Evolutionary conservation across 768 basidiomycete genomes (phyloP).

Genomic region (Holtermannia corniformis): DNA sequence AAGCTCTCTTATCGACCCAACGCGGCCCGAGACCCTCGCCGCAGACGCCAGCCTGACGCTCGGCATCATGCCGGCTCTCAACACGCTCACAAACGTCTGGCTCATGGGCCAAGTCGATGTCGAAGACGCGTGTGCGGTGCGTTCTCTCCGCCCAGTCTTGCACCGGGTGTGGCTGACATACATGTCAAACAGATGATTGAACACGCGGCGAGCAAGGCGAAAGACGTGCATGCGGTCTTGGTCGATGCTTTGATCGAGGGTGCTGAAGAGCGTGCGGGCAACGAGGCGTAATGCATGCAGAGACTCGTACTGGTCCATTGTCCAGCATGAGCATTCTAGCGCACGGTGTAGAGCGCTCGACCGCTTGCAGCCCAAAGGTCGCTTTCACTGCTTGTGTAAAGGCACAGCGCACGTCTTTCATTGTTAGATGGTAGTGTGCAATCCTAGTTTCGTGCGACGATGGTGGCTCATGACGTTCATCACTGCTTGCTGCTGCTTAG

Average conservation of each 20-base stretch:
- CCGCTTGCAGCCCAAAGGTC: too few relatives aligned
- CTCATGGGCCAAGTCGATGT: conserved; percentile 61
- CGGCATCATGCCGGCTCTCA: conserved; percentile 79
- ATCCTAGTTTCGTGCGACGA: too few relatives aligned
- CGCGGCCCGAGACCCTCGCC: conserved; percentile 52
- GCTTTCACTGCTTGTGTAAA: too few relatives aligned
- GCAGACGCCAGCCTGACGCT: conserved; percentile 64
- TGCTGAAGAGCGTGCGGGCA: conserved; percentile 2
- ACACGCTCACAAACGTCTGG: conserved; percentile 74
- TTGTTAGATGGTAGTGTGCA: too few relatives aligned
- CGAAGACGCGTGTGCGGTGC: conserved; percentile 52
- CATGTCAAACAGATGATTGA: conserved; percentile 15
- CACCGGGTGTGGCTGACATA: background rate
- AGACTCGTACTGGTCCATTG: too few relatives aligned
- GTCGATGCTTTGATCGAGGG: conserved; percentile 16
- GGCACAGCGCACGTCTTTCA: too few relatives aligned
- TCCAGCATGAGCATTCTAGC: too few relatives aligned
- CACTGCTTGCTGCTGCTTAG: background rate
- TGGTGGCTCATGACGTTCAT: background rate
- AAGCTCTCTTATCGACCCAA: conserved; percentile 64
- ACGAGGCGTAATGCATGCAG: background rate
- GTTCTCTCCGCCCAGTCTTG: conserved; percentile 17
- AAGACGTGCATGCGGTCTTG: conserved; percentile 13
- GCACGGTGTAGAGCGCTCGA: too few relatives aligned
- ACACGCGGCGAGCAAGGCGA: conserved; percentile 3